These are phyloP conservation scores for Arabidopsis hybrid DNA, from an alignment of 441 rosid genomes.

Conservation along the genomic window DNA sequence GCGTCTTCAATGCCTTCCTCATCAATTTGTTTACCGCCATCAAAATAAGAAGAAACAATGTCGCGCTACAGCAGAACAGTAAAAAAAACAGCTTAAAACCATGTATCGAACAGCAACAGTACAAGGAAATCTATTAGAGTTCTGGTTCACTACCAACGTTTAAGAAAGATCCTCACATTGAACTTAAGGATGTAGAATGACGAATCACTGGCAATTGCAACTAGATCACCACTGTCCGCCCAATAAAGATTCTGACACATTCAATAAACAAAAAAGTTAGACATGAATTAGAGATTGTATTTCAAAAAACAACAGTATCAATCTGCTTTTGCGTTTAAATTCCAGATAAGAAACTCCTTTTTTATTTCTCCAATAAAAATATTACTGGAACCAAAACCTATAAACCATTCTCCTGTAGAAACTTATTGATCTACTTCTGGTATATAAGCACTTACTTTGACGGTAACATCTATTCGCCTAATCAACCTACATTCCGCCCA, in stretches of 20 bases:
- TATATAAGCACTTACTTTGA: slow-evolving; percentile 69
- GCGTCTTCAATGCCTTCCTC: slow-evolving; percentile 99
- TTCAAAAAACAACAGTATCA: slow-evolving; percentile 31
- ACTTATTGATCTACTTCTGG: slow-evolving; percentile 19
- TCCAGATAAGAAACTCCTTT: slow-evolving; percentile 11
- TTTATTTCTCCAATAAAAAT: slow-evolving; percentile 5
- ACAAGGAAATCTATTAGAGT: slow-evolving; percentile 12
- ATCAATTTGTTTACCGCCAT: slow-evolving; percentile 86
- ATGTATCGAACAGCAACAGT: slow-evolving; percentile 18
- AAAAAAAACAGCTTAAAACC: slow-evolving; percentile 32
- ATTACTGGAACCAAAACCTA: slow-evolving; percentile 7
- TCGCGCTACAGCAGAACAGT: slow-evolving; percentile 70
- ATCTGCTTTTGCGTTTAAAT: slow-evolving; percentile 21
- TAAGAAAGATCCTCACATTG: slow-evolving; percentile 60
- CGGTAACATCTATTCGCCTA: slow-evolving; percentile 93
- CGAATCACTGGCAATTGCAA: slow-evolving; percentile 95
- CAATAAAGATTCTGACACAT: slow-evolving; percentile 85
- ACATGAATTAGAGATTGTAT: slow-evolving; percentile 17
- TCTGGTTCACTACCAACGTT: slow-evolving; percentile 27
- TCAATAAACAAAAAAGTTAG: slow-evolving; percentile 35
- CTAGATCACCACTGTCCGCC: slow-evolving; percentile 99
- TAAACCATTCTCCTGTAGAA: slow-evolving; percentile 10
- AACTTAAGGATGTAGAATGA: slow-evolving; percentile 97
- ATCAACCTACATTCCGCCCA: slow-evolving; percentile 99
- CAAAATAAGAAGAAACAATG: slow-evolving; percentile 79